Evolutionary conservation across 2,329 filamentous ascomycete genomes (phyloP).

Genomic region (Hypoxylon sp.): DNA sequence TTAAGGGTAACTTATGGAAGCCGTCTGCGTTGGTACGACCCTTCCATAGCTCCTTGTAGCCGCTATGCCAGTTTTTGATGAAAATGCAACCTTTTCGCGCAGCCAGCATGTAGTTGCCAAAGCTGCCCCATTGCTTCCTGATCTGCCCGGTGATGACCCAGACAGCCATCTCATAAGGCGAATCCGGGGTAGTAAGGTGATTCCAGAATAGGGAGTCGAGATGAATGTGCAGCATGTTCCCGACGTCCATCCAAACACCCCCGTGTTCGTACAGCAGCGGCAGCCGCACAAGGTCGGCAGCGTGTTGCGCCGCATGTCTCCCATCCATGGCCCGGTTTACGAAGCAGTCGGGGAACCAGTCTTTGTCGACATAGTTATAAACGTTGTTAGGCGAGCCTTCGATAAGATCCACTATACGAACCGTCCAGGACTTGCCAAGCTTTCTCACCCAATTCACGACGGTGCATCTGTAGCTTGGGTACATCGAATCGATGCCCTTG

Average conservation of each 20-base stretch:
- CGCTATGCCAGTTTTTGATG: conserved; percentile 60
- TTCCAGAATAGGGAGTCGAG: conserved; percentile 57
- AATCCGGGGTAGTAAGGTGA: conserved; percentile 47
- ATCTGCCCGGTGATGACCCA: conserved; percentile 57
- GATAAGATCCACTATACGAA: conserved; percentile 58
- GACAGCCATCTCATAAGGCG: conserved; percentile 52
- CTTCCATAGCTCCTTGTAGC: conserved; percentile 57
- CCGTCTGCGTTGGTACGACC: conserved; percentile 54
- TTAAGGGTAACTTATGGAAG: conserved; percentile 52
- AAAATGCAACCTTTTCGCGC: conserved; percentile 60
- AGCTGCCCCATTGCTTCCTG: conserved; percentile 54
- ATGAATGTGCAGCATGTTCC: conserved; percentile 55
- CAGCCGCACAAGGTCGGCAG: conserved; percentile 61
- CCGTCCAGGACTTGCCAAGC: conserved; percentile 58
- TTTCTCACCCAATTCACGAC: conserved; percentile 61
- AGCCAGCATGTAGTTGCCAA: conserved; percentile 61
- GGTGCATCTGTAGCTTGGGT: conserved; percentile 57
- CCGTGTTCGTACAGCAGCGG: conserved; percentile 55
- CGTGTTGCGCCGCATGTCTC: conserved; percentile 59
- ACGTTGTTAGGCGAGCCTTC: conserved; percentile 55
- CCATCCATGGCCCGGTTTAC: conserved; percentile 59
- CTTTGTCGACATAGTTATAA: conserved; percentile 54
- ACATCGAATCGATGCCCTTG: conserved; percentile 56
- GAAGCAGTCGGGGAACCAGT: conserved; percentile 57
- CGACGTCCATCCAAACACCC: conserved; percentile 59